Conservation (phyloP, 371 early-diverging fungal genomes). For the Cokeromyces recurvatus region DNA sequence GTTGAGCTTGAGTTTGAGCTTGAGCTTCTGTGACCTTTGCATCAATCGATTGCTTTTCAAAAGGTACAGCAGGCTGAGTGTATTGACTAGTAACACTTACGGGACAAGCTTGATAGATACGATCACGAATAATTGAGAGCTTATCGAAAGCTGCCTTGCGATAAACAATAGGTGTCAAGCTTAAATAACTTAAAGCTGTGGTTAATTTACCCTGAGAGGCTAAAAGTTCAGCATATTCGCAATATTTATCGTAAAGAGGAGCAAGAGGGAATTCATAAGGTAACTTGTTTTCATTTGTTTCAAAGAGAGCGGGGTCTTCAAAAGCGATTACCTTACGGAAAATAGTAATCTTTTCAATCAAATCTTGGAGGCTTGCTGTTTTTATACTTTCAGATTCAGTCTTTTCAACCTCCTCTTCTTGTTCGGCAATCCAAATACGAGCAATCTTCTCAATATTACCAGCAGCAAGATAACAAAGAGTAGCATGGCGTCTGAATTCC, state of each 20-base stretch:
- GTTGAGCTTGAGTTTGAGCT: constrained; percentile 2
- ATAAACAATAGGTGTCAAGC: constrained; percentile 63
- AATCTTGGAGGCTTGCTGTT: constrained; percentile 56
- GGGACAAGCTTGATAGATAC: constrained; percentile 62
- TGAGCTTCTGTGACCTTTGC: constrained; percentile 11
- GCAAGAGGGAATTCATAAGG: constrained; percentile 57
- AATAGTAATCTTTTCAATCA: constrained; percentile 89
- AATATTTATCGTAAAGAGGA: constrained; percentile 78
- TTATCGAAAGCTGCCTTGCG: constrained; percentile 46
- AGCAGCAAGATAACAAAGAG: constrained; percentile 86
- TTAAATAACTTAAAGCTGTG: constrained; percentile 73
- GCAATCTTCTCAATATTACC: constrained; percentile 87
- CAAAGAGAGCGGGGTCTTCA: constrained; percentile 47
- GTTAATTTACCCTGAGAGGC: constrained; percentile 72
- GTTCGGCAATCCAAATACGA: constrained; percentile 73
- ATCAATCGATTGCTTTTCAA: constrained; percentile 48
- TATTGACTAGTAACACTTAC: constrained; percentile 38
- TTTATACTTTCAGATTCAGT: constrained; percentile 20
- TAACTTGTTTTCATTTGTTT: constrained; percentile 44
- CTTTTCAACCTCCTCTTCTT: constrained; percentile 36
- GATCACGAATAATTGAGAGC: constrained; percentile 69
- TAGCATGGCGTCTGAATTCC: constrained; percentile 58
- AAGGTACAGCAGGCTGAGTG: constrained; percentile 61
- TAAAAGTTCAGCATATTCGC: constrained; percentile 81
- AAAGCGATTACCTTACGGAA: constrained; percentile 88